Evolutionary conservation across 352 stramenopile genomes (phyloP), one percentile per base, ranked within the genome.

Genomic region (Phytophthora sansomeana): DNA sequence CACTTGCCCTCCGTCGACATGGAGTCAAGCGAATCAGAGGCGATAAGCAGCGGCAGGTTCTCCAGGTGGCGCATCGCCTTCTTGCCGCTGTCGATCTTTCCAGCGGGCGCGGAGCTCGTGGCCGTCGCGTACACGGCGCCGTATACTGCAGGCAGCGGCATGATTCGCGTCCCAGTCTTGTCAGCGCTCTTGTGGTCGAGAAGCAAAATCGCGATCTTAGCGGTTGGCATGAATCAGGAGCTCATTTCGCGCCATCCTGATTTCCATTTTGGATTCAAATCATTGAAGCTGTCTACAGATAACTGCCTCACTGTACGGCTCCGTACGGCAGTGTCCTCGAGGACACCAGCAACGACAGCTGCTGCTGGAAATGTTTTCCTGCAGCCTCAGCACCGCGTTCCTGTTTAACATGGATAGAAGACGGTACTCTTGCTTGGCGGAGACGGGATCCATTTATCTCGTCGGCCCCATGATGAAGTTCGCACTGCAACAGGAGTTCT

Each of bases 41-140:
- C 58, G 8, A 78, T 46, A 24, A 85, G 70, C 33, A 85, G 67
- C 44, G 74, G 77, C 42, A 82, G 64, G 14, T 80, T 76, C 53
- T 82, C 74, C 16, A 73, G 49, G 42, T 85, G 70, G n/a, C 60
- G 63, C 50, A 85, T 55, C n/a, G 51, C 76, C 44, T 75, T 71
- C 41, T 77, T 77, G 44, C 63, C 68, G 35, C 72, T 76, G 36
- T 74, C 63, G 30, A 75, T 72, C 32, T 72, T 78, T 13, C 57
- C 55, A 35, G 41, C 55, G 26, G 58, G 44, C 11, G 52, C 47
- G 17, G 59, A 69, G 16, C 54, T 75, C 35, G 53, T 47, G 32
- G 67, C 61, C 16, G 65, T 60, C 24, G 61, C 51, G 32, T 70
- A 66, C 36, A 78, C 57, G 36, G 70, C 66, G 6, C 66, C 70